Evolutionary conservation across 495 filamentous ascomycete genomes (phyloP).

Genomic region (Penicillium atrosanguineum): DNA sequence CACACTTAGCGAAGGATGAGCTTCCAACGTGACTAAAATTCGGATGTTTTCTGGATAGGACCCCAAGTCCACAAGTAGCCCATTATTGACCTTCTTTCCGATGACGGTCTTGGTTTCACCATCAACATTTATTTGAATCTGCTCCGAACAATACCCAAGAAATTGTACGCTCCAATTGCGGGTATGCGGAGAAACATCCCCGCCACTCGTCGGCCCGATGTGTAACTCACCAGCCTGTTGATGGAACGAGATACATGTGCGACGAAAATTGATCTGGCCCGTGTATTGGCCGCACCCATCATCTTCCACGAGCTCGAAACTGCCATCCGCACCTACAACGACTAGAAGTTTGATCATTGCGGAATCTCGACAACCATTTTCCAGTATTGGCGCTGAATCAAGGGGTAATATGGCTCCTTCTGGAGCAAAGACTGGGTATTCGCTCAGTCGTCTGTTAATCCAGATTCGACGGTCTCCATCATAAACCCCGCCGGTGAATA

Average conservation of each 20-base stretch:
- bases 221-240: constrained; percentile 12
- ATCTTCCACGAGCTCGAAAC: constrained; percentile 15
- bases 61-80: constrained; percentile 1
- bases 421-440: constrained; percentile 49
- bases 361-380: constrained; percentile 44
- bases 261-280: constrained; percentile 12
- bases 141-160: constrained; percentile 6
- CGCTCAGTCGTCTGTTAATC: constrained; percentile 39
- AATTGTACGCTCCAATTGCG: constrained; percentile 15
- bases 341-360: constrained; percentile 43
- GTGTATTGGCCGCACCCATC: constrained; percentile 2
- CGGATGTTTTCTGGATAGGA: constrained; percentile 1
- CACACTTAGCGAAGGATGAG: constrained; percentile 31
- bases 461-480: constrained; percentile 47
- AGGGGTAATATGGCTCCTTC: constrained; percentile 56
- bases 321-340: constrained; percentile 51
- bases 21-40: constrained; percentile 29
- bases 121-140: neutral
- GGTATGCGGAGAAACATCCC: neutral
- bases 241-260: constrained; percentile 13
- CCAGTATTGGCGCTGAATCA: constrained; percentile 31
- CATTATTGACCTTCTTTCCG: neutral
- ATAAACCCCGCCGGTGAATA: constrained; percentile 51
- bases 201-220: constrained; percentile 13
- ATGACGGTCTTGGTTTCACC: neutral